These are phyloP conservation scores for Pseudoturritis turrita DNA, from an alignment of 345 rosid genomes.

Conservation along the genomic window DNA sequence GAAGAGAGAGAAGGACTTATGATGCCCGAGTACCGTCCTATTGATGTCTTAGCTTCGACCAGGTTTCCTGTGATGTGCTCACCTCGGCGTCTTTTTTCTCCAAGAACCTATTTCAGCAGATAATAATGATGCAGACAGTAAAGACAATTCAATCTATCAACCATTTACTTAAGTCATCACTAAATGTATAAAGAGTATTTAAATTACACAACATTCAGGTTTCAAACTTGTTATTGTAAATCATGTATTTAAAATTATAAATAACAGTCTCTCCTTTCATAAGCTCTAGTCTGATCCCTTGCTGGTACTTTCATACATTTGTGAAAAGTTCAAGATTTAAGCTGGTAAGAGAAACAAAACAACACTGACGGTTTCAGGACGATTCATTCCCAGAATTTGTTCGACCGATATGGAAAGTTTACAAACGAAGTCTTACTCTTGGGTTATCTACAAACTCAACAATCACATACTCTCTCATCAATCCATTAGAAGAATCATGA, in stretches of 20 bases:
- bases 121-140: background rate
- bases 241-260: background rate
- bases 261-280: background rate
- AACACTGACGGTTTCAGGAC: background rate
- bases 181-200: conserved; percentile 17
- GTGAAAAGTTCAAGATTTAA: background rate
- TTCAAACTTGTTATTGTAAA: background rate
- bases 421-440: background rate
- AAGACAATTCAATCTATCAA: background rate
- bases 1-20: conserved; percentile 51
- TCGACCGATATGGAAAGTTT: background rate
- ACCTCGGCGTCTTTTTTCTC: conserved; percentile 63
- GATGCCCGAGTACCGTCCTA: conserved; percentile 44
- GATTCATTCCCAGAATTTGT: background rate
- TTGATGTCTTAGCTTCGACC: conserved; percentile 56
- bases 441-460: background rate
- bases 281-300: background rate
- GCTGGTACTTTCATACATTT: background rate
- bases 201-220: conserved; percentile 2
- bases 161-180: conserved; percentile 7
- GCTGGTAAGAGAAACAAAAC: background rate
- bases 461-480: background rate
- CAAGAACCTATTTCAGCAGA: conserved; percentile 42
- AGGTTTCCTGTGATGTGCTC: conserved; percentile 57
- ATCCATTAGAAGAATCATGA: background rate